Percentiles rank a stretch among this genome's conserved stretches.
Evolutionary conservation across 148 eudicot species (phyloP).

Genomic region (Camellia sinensis): DNA sequence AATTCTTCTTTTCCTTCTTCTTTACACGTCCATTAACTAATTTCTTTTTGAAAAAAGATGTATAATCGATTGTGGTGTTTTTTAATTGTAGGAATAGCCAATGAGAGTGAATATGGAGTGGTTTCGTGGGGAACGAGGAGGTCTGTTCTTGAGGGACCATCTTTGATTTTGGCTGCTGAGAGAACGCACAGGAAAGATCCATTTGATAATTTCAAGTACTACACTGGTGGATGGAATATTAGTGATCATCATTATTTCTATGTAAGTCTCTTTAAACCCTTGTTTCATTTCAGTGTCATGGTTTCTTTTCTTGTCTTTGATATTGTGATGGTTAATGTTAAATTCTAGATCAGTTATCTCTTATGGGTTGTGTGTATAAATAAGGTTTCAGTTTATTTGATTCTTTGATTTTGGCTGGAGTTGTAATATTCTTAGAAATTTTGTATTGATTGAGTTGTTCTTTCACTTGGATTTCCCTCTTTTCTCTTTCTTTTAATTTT

Average conservation of each 20-base stretch:
- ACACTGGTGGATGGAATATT: slow-evolving; percentile 56
- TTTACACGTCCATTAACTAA: too few species aligned
- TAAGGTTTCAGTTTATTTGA: not conserved
- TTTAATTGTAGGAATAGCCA: slow-evolving; percentile 1
- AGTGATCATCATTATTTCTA: slow-evolving; percentile 36
- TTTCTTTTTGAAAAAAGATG: not conserved
- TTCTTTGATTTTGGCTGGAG: not conserved
- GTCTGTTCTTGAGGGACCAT: slow-evolving; percentile 25
- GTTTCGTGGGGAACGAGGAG: slow-evolving; percentile 19
- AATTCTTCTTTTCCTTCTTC: not conserved
- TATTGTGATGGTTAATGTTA: not conserved
- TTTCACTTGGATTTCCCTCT: not conserved
- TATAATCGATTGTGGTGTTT: not conserved
- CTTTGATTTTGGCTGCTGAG: slow-evolving; percentile 35
- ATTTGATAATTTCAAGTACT: slow-evolving; percentile 31
- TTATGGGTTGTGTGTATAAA: not conserved
- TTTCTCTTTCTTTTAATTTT: not conserved
- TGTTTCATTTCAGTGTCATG: not conserved
- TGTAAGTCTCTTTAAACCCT: slow-evolving; percentile 25
- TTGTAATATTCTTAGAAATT: not conserved
- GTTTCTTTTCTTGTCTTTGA: too few species aligned
- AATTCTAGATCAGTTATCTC: not conserved
- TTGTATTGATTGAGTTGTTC: not conserved
- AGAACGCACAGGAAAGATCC: slow-evolving; percentile 53
- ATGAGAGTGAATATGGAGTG: slow-evolving; percentile 9